Base-by-base conservation (phyloP, 1,139 yeast species). In the Pichia sp. region DNA sequence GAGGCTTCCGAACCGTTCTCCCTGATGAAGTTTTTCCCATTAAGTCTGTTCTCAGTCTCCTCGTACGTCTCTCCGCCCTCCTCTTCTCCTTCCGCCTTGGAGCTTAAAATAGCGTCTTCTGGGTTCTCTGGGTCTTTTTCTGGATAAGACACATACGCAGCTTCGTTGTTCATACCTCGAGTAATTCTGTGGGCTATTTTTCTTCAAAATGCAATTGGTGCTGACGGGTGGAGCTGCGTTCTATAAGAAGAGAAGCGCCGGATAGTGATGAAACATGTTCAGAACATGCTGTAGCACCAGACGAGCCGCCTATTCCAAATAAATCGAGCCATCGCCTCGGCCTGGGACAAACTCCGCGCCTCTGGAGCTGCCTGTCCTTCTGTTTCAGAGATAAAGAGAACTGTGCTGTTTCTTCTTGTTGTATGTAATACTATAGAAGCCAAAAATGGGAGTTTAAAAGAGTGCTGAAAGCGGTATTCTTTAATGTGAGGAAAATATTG, bases 131-230 rank as follows among this genome's bases (percentile, higher is more conserved):
- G n/a, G 15, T 36, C 40, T 13, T 36, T 36, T 36, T 36, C 40
- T 5, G 15, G 40, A 13, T 7, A 19, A 10, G 32, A 31, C 6
- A 23, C 40, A 34, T 46, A 46, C 10, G 26, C 40, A 16, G 49
- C 40, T 34, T 46, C 49, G 49, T 46, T 46, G 34, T 46, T 46
- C 49, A 46, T 46, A 11, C n/a, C 16, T 36, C 40, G 8, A 36
- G 15, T 36, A 36, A 4, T 10, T 19, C 23, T 19, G 23, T 19
- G 3, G 23, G 23, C 15, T 13, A 19, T 19, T 19, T 19, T 2
- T 19, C 23, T 19, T 19, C 23, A 19, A 19, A 19, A 19, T 19
- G 23, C 23, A 19, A 19, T 19, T 2, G 23, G 23, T 19, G 23
- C 3, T 19, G 23, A 19, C 3, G 23, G 23, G 3, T 19, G 23